Evolutionary conservation across 1,284 basidiomycete species (phyloP).

Genomic region (Irpex sp.): DNA sequence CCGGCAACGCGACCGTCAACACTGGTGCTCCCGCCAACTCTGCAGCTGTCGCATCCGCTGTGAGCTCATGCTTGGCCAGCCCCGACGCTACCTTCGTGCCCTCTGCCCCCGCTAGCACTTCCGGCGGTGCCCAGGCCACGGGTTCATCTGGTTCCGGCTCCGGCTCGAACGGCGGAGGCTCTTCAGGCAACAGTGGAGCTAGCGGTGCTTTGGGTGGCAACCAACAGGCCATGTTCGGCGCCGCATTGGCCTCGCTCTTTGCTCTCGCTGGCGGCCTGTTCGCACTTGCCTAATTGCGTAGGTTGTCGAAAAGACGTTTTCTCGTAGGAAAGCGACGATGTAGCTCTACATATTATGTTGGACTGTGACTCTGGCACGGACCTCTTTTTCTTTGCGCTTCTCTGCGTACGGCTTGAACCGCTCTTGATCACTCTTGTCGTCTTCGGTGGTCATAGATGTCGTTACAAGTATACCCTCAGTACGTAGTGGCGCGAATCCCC

Average conservation of each 20-base stretch:
- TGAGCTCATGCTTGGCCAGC: conserved; percentile 67
- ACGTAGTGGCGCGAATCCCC: too few relatives aligned
- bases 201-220: conserved; percentile 40
- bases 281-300: conserved; percentile 22
- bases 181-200: conserved; percentile 25
- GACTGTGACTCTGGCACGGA: not conserved
- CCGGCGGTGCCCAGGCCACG: conserved; percentile 15
- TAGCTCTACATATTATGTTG: not conserved
- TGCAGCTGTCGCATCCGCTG: conserved; percentile 57
- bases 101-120: conserved; percentile 37
- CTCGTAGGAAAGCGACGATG: not conserved
- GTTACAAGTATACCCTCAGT: too few relatives aligned
- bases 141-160: conserved; percentile 23
- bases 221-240: conserved; percentile 23
- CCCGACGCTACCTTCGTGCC: conserved; percentile 70
- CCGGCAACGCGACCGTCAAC: conserved; percentile 81
- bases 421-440: not conserved
- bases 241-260: conserved; percentile 1
- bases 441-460: too few relatives aligned
- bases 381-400: not conserved
- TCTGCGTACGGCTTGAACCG: not conserved
- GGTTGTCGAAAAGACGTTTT: not conserved
- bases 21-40: conserved; percentile 47
- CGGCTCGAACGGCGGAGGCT: conserved; percentile 19
- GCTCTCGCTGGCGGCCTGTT: conserved; percentile 24